These are phyloP conservation scores for Paulownia fortunei DNA, from an alignment of 257 asterid species.

Conservation along the genomic window DNA sequence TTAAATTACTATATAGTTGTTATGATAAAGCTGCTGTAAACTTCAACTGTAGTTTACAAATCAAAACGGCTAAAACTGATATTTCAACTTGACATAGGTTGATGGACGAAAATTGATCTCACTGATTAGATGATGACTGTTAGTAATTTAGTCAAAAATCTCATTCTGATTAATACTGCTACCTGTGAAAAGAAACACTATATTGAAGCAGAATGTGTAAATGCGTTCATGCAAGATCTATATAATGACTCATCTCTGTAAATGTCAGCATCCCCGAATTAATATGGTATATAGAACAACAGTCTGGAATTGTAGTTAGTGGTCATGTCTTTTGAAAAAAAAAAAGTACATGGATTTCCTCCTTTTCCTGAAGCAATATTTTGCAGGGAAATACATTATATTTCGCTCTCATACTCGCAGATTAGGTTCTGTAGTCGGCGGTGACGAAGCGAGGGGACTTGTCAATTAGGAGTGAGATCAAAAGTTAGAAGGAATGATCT, in stretches of 20 bases:
- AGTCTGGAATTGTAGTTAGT: background rate
- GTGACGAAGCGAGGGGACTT: background rate
- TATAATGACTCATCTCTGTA: background rate
- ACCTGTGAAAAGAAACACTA: background rate
- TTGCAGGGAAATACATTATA: background rate
- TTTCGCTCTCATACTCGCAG: background rate
- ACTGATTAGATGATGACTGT: background rate
- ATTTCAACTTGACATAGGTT: background rate
- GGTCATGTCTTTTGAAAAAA: background rate
- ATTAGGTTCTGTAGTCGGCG: background rate
- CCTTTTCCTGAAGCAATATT: background rate
- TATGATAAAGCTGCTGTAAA: background rate
- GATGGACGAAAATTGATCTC: background rate
- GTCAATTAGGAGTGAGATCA: constrained; percentile 5
- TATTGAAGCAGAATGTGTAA: background rate
- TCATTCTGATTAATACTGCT: background rate
- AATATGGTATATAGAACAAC: background rate
- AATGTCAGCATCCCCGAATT: background rate
- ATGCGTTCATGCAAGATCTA: background rate
- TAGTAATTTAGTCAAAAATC: background rate
- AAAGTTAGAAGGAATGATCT: constrained; percentile 9
- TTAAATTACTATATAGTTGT: background rate
- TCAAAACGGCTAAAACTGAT: background rate
- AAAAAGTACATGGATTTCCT: background rate
- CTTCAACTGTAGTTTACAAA: background rate